A percentile compares a stretch with the other conserved stretches of the same genome.
phyloP scores from a whole-genome alignment of 768 basidiomycete genomes.

The Boletales sp. region DNA sequence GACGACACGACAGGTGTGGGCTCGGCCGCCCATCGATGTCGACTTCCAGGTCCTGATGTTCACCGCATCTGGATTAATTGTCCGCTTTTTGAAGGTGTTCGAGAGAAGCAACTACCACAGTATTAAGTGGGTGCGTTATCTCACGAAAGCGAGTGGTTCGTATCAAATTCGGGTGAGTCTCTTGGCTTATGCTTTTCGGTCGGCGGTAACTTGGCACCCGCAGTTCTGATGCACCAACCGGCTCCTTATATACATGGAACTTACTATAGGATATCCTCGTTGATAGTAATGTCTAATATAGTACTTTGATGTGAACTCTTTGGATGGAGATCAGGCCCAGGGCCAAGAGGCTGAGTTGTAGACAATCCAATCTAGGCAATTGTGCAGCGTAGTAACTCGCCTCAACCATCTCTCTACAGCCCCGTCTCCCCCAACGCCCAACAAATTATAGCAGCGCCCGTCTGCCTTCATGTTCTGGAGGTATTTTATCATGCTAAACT shows the following conservation, averaged over 20 bases:
- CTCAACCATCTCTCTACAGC: slow-evolving; percentile 5
- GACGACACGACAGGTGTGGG: slow-evolving; percentile 94
- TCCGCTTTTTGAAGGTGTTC: slow-evolving; percentile 96
- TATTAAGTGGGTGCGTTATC: slow-evolving; percentile 93
- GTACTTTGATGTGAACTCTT: slow-evolving; percentile 17
- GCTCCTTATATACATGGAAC: slow-evolving; percentile 21
- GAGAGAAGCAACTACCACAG: slow-evolving; percentile 94
- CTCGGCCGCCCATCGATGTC: slow-evolving; percentile 94
- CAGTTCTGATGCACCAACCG: slow-evolving; percentile 25
- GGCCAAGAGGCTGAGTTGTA: neutral
- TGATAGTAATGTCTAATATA: slow-evolving; percentile 21
- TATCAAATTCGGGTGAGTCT: slow-evolving; percentile 89
- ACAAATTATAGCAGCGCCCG: slow-evolving; percentile 14
- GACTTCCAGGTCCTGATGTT: slow-evolving; percentile 99
- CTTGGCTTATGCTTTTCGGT: neutral
- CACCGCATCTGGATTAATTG: slow-evolving; percentile 92
- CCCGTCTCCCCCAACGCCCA: neutral
- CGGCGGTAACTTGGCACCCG: neutral
- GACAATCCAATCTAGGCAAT: slow-evolving; percentile 26
- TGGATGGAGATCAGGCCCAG: slow-evolving; percentile 5
- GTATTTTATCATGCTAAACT: slow-evolving; percentile 25
- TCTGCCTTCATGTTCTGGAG: slow-evolving; percentile 46
- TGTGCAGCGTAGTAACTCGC: slow-evolving; percentile 21
- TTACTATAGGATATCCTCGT: slow-evolving; percentile 24
- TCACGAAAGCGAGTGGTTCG: slow-evolving; percentile 88